Percentiles rank a stretch among this genome's conserved stretches.
These are phyloP conservation scores for Chaetoceros muelleri DNA, from an alignment of 108 stramenopile species.

Conservation along the genomic window DNA sequence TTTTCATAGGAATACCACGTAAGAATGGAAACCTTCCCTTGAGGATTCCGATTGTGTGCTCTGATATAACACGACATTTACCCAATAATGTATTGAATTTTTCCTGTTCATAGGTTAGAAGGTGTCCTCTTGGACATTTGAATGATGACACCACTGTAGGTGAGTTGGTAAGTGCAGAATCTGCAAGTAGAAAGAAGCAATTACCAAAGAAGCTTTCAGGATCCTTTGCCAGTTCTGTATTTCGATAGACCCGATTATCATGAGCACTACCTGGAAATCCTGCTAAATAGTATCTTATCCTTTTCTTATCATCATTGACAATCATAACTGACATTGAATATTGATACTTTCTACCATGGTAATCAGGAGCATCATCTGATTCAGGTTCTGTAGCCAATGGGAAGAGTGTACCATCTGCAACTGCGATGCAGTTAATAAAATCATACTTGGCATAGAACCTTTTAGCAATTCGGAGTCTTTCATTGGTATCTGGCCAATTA, in stretches of 20 bases:
- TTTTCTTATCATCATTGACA: constrained; percentile 21
- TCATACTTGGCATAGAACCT: constrained; percentile 2
- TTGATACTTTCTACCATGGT: constrained; percentile 13
- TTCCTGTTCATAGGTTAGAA: background rate
- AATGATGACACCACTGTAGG: no score
- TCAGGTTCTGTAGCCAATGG: constrained; percentile 10
- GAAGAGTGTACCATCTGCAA: constrained; percentile 23
- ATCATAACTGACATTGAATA: constrained; percentile 12
- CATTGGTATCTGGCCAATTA: constrained; percentile 18
- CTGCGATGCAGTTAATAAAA: constrained; percentile 17
- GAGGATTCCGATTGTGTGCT: constrained; percentile 12
- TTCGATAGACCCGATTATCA: no score
- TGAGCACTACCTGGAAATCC: constrained; percentile 5
- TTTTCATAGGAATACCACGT: constrained; percentile 2
- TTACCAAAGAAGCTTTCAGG: background rate
- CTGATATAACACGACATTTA: constrained; percentile 2
- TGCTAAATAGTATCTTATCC: background rate
- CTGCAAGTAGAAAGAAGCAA: constrained; percentile 3
- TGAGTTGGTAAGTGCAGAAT: constrained; percentile 6
- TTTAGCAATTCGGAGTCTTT: constrained; percentile 11
- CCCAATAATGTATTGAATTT: constrained; percentile 8
- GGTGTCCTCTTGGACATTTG: background rate
- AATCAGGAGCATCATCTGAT: constrained; percentile 13
- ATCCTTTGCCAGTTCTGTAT: background rate
- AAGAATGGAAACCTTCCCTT: constrained; percentile 18